phyloP scores from a whole-genome alignment of 257 asterid species.

The Thymus quinquecostatus region DNA sequence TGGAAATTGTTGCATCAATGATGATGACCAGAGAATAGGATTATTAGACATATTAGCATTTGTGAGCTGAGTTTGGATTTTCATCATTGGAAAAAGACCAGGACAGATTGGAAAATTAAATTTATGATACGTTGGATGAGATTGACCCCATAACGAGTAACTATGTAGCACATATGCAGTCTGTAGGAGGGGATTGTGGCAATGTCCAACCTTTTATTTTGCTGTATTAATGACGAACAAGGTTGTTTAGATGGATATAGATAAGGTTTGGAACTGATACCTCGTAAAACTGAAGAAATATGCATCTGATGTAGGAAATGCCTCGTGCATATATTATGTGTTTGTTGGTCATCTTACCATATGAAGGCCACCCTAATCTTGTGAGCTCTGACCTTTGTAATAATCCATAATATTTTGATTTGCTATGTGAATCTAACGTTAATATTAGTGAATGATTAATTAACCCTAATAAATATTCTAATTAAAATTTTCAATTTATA shows the following conservation, averaged over 20 bases:
- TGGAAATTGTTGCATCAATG: no score
- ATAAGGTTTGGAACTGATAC: neutral
- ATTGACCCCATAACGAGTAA: neutral
- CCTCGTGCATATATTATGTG: neutral
- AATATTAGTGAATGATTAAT: no score
- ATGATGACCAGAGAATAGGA: no score
- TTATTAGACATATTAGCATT: neutral
- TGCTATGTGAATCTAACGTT: neutral
- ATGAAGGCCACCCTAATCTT: neutral
- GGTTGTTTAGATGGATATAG: neutral
- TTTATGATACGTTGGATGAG: neutral
- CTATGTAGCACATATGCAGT: neutral
- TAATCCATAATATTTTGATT: neutral
- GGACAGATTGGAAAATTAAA: slow-evolving; percentile 1
- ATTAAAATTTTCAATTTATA: no score
- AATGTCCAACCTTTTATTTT: neutral
- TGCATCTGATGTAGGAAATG: neutral
- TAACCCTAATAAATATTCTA: no score
- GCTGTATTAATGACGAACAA: neutral
- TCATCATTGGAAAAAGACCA: neutral
- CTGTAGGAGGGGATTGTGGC: slow-evolving; percentile 1
- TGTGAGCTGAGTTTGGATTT: neutral
- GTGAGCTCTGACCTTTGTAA: neutral
- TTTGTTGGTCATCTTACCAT: slow-evolving; percentile 9
- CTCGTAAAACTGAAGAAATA: neutral